Evolutionary conservation across 2,329 filamentous ascomycete species (phyloP).

Genomic region (Pseudogymnoascus sp.): DNA sequence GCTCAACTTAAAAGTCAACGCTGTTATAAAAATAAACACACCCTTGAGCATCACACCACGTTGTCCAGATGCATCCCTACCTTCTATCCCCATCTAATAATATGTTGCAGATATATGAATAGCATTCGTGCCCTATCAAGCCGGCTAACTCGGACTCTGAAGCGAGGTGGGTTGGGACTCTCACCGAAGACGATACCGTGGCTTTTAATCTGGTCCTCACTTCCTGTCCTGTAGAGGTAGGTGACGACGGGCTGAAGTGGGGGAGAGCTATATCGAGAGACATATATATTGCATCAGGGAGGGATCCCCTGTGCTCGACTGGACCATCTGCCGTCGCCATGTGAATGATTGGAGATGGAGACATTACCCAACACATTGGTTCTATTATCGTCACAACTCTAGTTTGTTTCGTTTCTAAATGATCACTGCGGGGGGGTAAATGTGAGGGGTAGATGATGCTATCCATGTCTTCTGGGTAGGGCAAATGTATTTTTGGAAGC

Average conservation of each 20-base stretch:
- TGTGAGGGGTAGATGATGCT: background rate
- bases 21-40: background rate
- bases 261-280: background rate
- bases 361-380: background rate
- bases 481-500: background rate
- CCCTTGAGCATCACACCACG: background rate
- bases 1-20: background rate
- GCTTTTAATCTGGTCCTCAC: background rate
- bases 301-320: background rate
- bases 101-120: background rate
- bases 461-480: background rate
- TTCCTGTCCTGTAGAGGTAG: background rate
- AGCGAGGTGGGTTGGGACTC: background rate
- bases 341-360: background rate
- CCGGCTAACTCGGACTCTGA: background rate
- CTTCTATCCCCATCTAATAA: background rate
- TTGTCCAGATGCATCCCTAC: background rate
- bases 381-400: background rate
- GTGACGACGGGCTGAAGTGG: background rate
- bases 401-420: background rate
- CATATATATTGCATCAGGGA: background rate
- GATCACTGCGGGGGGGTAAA: background rate
- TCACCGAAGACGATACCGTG: background rate
- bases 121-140: background rate
- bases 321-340: background rate